Evolutionary conservation across 768 basidiomycete species (phyloP), one percentile per base, ranked within the genome.

Genomic region (Boletus rufocinnamomeus): DNA sequence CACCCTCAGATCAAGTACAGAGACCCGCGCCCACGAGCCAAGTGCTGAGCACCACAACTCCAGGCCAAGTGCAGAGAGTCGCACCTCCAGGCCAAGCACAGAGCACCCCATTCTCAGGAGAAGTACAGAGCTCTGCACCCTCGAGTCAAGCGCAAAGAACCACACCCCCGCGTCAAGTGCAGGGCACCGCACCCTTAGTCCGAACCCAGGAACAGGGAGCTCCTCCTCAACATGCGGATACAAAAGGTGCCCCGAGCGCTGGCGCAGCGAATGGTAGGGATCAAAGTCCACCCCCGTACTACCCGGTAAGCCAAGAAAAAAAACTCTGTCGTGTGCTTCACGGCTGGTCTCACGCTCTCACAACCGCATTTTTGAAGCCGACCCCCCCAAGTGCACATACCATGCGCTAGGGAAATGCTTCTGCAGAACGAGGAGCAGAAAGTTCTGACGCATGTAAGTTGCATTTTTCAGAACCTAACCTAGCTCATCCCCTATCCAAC

Each of bases 201-300:
- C 28, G 23, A 21, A 17, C 14, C 1, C 50, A 28, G 32, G 53
- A 44, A 10, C 50, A 46, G 35, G 41, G 50, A 6, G 6, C 27
- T 16, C 30, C 54, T 40, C 61, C 59, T 30, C 69, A 43, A 28
- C 51, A 7, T 32, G 46, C 51, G 9, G 32, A 57, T 21, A 21
- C 50, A 44, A 48, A 53, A 8, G 54, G 13, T n/a, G 11, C 47
- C 11, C 52, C 30, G 19, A 19, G 48, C 14, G 14, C 21, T 17
- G 35, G 47, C 9, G 23, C 23, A 5, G 1, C n/a, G n/a, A 52
- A 50, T 11, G 50, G 21, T 19, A n/a, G 25, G 40, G 52, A 57
- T 9, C 54, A 25, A 23, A 68, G 58, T 54, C 69, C 68, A 28
- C 68, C 68, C 2, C 68, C 69, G 1, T 69, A 69, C 44, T 66